Evolutionary conservation across 305 asterid species (phyloP).

Genomic region (Rubia balearica): DNA sequence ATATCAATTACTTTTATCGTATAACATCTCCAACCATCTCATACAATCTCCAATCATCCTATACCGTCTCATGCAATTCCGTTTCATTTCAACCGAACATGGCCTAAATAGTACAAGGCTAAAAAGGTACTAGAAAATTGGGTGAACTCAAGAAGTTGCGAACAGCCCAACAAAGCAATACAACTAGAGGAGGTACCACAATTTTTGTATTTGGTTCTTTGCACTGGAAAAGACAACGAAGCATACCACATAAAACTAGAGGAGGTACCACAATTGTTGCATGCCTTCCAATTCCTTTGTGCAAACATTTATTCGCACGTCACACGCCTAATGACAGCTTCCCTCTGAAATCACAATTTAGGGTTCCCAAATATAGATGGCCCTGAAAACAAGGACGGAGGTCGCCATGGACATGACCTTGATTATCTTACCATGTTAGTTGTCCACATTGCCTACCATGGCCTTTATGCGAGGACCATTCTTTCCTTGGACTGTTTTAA

Average conservation of each 20-base stretch:
- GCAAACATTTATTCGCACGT: not conserved
- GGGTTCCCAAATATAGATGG: constrained; percentile 52
- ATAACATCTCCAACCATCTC: no score
- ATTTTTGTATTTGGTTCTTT: not conserved
- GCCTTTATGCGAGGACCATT: constrained; percentile 22
- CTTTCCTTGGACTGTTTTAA: not conserved
- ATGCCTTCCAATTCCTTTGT: not conserved
- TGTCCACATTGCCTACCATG: constrained; percentile 47
- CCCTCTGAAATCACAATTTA: constrained; percentile 46
- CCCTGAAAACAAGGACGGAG: constrained; percentile 48
- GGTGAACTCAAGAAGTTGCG: no score
- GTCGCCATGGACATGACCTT: constrained; percentile 50
- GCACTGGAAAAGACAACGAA: not conserved
- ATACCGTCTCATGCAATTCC: no score
- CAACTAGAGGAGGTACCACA: no score
- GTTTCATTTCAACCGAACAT: no score
- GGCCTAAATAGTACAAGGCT: no score
- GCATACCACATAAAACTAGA: not conserved
- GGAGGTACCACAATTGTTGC: not conserved
- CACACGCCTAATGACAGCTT: constrained; percentile 25
- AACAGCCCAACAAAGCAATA: no score
- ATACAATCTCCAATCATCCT: no score
- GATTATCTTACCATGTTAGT: constrained; percentile 5
- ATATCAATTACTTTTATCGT: no score
- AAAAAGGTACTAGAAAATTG: no score